These are phyloP conservation scores for Entomortierella parvispora DNA, from an alignment of 192 early-diverging fungal genomes.

Conservation along the genomic window DNA sequence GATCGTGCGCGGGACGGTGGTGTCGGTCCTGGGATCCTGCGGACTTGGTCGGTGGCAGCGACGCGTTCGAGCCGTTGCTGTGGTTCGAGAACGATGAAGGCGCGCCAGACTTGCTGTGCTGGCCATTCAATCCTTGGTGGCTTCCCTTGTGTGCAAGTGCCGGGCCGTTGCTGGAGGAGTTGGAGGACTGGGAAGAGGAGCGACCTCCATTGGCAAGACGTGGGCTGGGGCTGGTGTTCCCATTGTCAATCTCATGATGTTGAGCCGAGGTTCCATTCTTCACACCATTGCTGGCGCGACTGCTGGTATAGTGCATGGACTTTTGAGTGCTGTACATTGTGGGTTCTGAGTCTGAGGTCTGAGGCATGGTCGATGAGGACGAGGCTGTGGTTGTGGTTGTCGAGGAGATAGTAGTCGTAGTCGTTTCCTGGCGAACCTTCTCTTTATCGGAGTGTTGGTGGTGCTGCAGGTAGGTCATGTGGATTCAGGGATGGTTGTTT, in stretches of 20 bases:
- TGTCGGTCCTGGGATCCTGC: not conserved
- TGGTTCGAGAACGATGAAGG: conserved; percentile 1
- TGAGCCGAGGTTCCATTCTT: conserved; percentile 8
- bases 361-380: conserved; percentile 37
- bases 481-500: too few species aligned
- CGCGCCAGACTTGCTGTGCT: not conserved
- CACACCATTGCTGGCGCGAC: conserved; percentile 16
- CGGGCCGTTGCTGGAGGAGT: conserved; percentile 22
- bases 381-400: conserved; percentile 33
- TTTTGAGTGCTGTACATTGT: conserved; percentile 27
- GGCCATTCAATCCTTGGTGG: not conserved
- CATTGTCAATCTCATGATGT: conserved; percentile 30
- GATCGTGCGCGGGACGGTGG: conserved; percentile 40
- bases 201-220: conserved; percentile 15
- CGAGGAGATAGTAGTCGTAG: conserved; percentile 37
- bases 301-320: conserved; percentile 6
- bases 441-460: conserved; percentile 24
- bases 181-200: conserved; percentile 35
- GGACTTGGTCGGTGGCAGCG: conserved; percentile 6
- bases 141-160: conserved; percentile 10
- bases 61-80: conserved; percentile 18
- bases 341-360: conserved; percentile 43
- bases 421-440: conserved; percentile 49
- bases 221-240: not conserved
- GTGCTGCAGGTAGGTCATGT: conserved; percentile 46